Conservation (phyloP, 1,139 yeast species). For the Saccharomycopsis hybrid region DNA sequence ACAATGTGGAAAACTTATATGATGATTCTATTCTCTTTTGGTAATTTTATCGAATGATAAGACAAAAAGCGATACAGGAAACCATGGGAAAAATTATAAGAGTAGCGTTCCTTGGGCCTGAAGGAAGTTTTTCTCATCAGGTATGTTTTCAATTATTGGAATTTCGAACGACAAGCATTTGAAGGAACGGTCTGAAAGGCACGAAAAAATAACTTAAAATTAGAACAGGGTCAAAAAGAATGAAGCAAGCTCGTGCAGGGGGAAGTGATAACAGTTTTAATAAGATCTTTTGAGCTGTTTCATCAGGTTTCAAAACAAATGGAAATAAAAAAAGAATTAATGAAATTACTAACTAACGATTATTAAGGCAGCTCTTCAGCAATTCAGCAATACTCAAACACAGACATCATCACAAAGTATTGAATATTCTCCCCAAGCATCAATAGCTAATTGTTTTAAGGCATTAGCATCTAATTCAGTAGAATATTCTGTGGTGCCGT, state of each 20-base stretch:
- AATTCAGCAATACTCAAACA: slow-evolving; percentile 24
- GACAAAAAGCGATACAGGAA: no score
- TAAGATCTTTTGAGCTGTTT: slow-evolving; percentile 22
- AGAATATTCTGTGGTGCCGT: slow-evolving; percentile 79
- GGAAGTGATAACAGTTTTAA: slow-evolving; percentile 55
- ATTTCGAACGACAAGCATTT: not conserved
- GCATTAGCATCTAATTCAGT: slow-evolving; percentile 40
- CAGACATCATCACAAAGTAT: slow-evolving; percentile 27
- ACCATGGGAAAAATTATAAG: slow-evolving; percentile 18
- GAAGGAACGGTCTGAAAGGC: slow-evolving; percentile 2
- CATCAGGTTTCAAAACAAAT: no score
- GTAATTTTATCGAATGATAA: no score
- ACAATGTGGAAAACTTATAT: no score
- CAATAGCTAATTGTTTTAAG: slow-evolving; percentile 62
- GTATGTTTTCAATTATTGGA: slow-evolving; percentile 35
- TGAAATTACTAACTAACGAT: no score
- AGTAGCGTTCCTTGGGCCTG: slow-evolving; percentile 80
- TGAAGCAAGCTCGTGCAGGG: slow-evolving; percentile 30
- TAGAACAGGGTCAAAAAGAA: slow-evolving; percentile 25
- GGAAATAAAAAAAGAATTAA: no score
- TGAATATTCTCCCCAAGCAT: slow-evolving; percentile 38
- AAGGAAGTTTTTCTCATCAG: slow-evolving; percentile 88
- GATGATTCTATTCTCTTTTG: no score
- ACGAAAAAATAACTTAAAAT: not conserved
- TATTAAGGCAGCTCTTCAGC: slow-evolving; percentile 13